Base-by-base conservation (phyloP, 192 early-diverging fungal species). In the Mortierella hygrophila region DNA sequence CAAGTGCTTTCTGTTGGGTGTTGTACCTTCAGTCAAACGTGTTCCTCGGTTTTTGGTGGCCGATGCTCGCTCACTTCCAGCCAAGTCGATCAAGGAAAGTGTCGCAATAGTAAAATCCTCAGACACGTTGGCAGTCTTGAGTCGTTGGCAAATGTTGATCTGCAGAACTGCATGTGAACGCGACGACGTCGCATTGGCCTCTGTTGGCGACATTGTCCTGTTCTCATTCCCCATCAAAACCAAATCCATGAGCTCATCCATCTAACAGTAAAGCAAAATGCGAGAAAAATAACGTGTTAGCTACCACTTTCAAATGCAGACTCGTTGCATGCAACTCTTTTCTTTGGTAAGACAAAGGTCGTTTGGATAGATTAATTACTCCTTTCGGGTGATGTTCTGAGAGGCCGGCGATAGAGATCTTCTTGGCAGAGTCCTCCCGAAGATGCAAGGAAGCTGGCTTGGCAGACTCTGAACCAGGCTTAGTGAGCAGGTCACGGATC, bases 51-150 rank as follows among this genome's bases (percentile, higher is more conserved):
- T 97, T 37, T 97, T 97, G 35, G 97, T 93, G 81, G 97, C 97
- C 4, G 98, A 95, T 13, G 97, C 98, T 29, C 98, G 94, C 85
- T 99, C 98, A 81, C 95, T 97, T 49, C 98, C 98, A 18, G 98
- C 98, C 75, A 99, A 87, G 82, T 99, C 98, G 76, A 99, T 98
- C 77, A 99, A 97, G 78, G 95, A 97, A 42, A 99, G 91, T 79
- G 92, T 93, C 0, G 93, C 92, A 0, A 90, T 75, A 15, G 90
- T 91, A 38, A 82, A 82, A 70, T 80, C 78, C 26, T 89, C 86
- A 21, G 77, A 79, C n/a, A 83, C 82, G 63, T 80, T 38, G n/a
- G 72, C 84, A 60, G 78, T 82, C 57, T 82, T 87, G 71, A 76
- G 79, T 37, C 72, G 41, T 23, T 75, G 86, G 52, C 80, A 81